Evolutionary conservation across 1,284 basidiomycete species (phyloP), one percentile per base, ranked within the genome.

Genomic region (Moesziomyces sp.): DNA sequence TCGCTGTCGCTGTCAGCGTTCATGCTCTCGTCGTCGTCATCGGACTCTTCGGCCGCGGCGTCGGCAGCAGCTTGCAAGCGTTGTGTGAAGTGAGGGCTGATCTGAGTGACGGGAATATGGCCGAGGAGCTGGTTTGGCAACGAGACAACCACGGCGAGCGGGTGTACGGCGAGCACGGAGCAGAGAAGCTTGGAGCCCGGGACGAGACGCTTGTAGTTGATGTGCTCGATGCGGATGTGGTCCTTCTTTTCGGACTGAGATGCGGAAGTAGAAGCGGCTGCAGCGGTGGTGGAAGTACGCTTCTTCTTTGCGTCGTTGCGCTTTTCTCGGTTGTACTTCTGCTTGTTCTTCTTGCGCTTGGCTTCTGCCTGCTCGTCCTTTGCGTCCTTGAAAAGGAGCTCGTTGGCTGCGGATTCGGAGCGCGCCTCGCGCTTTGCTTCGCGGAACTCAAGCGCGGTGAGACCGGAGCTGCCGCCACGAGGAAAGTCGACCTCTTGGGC

Each of bases 111-210:
- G 11, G 97, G 96, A 26, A 99, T 88, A 85, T 99, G 95, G 5
- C 90, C 97, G 72, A 94, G 89, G 45, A 99, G 89, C 86, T 99
- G 96, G 83, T 95, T 93, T 23, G 97, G 96, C 23, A 99, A 88
- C 8, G 95, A 97, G 24, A 99, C 87, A 60, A 99, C 89, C 46
- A 99, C 88, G 48, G 93, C 93, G 24, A 99, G 89, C 4, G 96
- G 93, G 70, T 94, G 90, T 49, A 99, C 89, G 16, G 92, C 90
- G 74, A 93, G 88, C 51, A 99, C 88, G 85, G 94, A 92, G 35
- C 91, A 91, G 35, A 99, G 87, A 19, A 98, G 88, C 80, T 91
- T 92, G 87, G 94, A 93, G 38, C 95, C 96, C 35, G 90, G 87
- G 40, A 88, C 86, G 9, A 98, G 87, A 74, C 94, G 90, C 93